Percentiles rank a stretch among this genome's conserved stretches.
phyloP scores from a whole-genome alignment of 805 yeast genomes.

The Priceomyces fermenticarens region DNA sequence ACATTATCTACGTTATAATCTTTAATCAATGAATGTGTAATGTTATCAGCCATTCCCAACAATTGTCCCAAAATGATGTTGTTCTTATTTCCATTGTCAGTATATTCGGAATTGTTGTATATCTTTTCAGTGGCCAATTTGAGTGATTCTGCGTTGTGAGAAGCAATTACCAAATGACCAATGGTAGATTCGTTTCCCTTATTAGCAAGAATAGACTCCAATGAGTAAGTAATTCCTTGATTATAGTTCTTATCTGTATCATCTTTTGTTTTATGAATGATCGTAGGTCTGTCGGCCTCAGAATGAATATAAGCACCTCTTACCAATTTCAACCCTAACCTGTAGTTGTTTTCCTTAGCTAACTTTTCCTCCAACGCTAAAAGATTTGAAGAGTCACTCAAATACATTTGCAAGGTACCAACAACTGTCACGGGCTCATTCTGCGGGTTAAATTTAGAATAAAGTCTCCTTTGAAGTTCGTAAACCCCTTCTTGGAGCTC shows the following conservation, averaged over 20 bases:
- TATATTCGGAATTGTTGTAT: slow-evolving; percentile 14
- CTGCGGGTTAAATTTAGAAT: slow-evolving; percentile 64
- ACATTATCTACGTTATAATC: slow-evolving; percentile 68
- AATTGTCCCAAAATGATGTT: slow-evolving; percentile 87
- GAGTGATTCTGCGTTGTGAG: slow-evolving; percentile 83
- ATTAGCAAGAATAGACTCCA: slow-evolving; percentile 53
- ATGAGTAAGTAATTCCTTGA: slow-evolving; percentile 59
- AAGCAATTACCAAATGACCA: slow-evolving; percentile 85
- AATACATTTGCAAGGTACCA: slow-evolving; percentile 92
- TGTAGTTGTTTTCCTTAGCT: slow-evolving; percentile 61
- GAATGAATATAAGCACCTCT: slow-evolving; percentile 96
- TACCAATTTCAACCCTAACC: slow-evolving; percentile 83
- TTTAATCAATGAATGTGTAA: slow-evolving; percentile 69
- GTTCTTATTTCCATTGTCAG: slow-evolving; percentile 28
- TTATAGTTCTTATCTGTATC: slow-evolving; percentile 82
- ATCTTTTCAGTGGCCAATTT: slow-evolving; percentile 63
- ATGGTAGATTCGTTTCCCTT: slow-evolving; percentile 46
- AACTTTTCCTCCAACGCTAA: slow-evolving; percentile 60
- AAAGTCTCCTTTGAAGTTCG: slow-evolving; percentile 79
- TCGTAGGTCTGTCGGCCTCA: slow-evolving; percentile 64
- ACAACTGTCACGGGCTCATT: slow-evolving; percentile 63
- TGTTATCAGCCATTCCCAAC: slow-evolving; percentile 92
- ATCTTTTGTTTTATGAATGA: slow-evolving; percentile 71
- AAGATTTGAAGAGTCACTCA: slow-evolving; percentile 65
- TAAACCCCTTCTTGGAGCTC: slow-evolving; percentile 90